Evolutionary conservation across 345 rosid species (phyloP).

Genomic region (Populus deltoides): DNA sequence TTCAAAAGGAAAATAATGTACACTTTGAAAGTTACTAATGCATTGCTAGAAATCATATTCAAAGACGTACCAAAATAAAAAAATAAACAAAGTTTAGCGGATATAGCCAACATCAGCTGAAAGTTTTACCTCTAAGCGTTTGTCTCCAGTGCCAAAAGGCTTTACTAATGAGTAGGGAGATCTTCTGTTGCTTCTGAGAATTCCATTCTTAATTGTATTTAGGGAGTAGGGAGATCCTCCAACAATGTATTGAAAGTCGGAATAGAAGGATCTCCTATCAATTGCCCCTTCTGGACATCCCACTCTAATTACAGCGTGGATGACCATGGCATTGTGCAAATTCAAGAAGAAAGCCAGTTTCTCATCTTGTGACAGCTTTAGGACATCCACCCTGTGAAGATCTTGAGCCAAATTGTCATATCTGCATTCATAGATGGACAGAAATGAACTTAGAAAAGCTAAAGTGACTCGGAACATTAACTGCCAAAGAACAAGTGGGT

Average conservation of each 20-base stretch:
- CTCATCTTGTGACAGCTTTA: conserved; percentile 49
- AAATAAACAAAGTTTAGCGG: neutral
- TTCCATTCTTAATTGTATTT: conserved; percentile 57
- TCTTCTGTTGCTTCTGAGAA: conserved; percentile 61
- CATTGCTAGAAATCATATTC: neutral
- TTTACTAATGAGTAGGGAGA: conserved; percentile 55
- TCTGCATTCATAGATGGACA: conserved; percentile 31
- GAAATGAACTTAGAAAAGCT: neutral
- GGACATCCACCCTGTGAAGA: conserved; percentile 69
- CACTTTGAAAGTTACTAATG: neutral
- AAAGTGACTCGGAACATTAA: neutral
- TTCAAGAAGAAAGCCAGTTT: conserved; percentile 78
- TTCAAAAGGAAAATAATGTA: neutral
- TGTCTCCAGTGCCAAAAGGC: conserved; percentile 50
- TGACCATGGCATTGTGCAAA: conserved; percentile 86
- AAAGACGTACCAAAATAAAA: neutral
- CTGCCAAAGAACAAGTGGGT: neutral
- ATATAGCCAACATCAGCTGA: neutral
- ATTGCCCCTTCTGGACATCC: conserved; percentile 63
- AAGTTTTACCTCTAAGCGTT: conserved; percentile 54
- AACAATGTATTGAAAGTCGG: conserved; percentile 69
- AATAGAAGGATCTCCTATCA: conserved; percentile 61
- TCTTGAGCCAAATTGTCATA: conserved; percentile 63
- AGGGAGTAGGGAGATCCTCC: conserved; percentile 77
- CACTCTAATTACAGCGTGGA: conserved; percentile 72